phyloP scores from a whole-genome alignment of 331 rosid species.

The Acacia concinna region DNA sequence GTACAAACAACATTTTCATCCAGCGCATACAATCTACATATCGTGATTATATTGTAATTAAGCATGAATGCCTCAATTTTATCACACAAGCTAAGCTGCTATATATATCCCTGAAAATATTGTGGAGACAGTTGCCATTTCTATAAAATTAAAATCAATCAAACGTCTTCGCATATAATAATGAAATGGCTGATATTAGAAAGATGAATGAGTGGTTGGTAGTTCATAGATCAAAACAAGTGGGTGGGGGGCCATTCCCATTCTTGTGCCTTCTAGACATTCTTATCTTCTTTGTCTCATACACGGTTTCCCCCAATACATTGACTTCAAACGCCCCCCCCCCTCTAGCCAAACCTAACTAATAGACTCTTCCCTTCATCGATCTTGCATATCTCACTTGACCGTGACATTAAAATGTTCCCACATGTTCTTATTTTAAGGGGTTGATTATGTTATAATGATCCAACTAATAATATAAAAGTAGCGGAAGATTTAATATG shows the following conservation, averaged over 20 bases:
- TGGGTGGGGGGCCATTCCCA: no score
- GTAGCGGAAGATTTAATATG: no score
- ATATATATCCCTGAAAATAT: no score
- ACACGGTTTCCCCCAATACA: background rate
- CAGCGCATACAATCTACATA: background rate
- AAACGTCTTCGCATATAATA: background rate
- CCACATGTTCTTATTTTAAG: no score
- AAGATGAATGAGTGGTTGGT: background rate
- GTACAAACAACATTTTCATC: background rate
- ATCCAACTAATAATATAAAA: no score
- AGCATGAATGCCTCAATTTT: background rate
- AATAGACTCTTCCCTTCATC: background rate
- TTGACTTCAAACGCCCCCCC: background rate
- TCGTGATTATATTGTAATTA: no score
- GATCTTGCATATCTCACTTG: background rate
- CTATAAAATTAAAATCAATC: no score
- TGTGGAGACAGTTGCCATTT: background rate
- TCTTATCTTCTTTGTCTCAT: background rate
- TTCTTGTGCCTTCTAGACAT: background rate
- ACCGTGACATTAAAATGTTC: no score
- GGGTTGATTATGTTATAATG: no score
- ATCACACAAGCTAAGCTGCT: no score
- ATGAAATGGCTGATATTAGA: background rate
- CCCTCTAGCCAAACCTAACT: background rate
- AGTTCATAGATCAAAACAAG: background rate